A percentile compares a stretch with the other conserved stretches of the same genome.
phyloP scores from a whole-genome alignment of 2,329 filamentous ascomycete species.

The Lasiodiplodia sp. region DNA sequence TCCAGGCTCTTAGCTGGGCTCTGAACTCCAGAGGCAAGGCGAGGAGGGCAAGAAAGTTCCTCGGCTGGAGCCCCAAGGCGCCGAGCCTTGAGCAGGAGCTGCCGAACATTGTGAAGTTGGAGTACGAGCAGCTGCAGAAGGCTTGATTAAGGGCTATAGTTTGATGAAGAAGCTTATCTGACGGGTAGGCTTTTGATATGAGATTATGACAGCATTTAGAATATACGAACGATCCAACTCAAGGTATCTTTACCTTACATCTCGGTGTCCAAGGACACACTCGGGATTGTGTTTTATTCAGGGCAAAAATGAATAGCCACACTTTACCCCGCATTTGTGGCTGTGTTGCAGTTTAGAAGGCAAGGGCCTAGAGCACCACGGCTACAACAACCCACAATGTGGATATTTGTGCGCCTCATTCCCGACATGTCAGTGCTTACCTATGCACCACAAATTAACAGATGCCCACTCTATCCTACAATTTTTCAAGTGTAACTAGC shows the following conservation, averaged over 20 bases:
- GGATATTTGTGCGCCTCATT: no score
- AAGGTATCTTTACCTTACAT: no score
- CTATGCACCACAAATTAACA: not conserved
- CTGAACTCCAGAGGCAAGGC: constrained; percentile 57
- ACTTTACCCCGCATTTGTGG: not conserved
- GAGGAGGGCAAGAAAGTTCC: constrained; percentile 60
- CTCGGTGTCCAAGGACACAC: no score
- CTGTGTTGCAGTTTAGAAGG: not conserved
- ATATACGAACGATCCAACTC: not conserved
- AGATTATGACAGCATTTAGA: not conserved
- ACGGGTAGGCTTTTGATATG: not conserved
- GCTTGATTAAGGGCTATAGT: not conserved
- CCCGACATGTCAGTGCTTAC: no score
- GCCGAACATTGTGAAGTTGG: constrained; percentile 14
- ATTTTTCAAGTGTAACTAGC: no score
- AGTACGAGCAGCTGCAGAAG: constrained; percentile 26
- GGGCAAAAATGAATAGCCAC: not conserved
- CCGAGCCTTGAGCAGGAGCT: constrained; percentile 32
- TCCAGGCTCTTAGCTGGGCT: constrained; percentile 20
- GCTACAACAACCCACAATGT: not conserved
- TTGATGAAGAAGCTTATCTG: not conserved
- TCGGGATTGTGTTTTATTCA: no score
- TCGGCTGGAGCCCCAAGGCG: constrained; percentile 66
- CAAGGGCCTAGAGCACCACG: not conserved
- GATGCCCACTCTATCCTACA: not conserved